Conservation (phyloP, 768 basidiomycete species). For the Phanerodontia chrysosporium region DNA sequence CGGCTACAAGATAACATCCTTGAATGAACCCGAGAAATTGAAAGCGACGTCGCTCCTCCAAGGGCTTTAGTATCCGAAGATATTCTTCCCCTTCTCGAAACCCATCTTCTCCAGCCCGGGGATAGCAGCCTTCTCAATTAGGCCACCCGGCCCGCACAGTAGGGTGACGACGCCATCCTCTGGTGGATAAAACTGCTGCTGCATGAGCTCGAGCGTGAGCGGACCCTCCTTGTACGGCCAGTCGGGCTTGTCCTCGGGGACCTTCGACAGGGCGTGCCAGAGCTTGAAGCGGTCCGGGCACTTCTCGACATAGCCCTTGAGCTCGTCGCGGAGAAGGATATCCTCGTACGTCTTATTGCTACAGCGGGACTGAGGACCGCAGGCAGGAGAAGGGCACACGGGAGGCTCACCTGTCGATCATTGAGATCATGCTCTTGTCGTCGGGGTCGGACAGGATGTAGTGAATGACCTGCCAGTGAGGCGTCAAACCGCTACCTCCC, state of each 20-base stretch:
- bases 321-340: slow-evolving; percentile 17
- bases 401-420: slow-evolving; percentile 17
- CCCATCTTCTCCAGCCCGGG: slow-evolving; percentile 19
- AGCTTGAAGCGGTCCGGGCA: slow-evolving; percentile 17
- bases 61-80: slow-evolving; percentile 16
- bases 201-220: slow-evolving; percentile 15
- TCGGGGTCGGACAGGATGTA: slow-evolving; percentile 15
- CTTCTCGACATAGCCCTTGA: slow-evolving; percentile 16
- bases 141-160: slow-evolving; percentile 19
- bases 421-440: slow-evolving; percentile 15
- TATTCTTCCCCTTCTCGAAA: slow-evolving; percentile 17
- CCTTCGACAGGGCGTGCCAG: slow-evolving; percentile 15
- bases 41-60: not conserved
- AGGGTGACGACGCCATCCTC: slow-evolving; percentile 10
- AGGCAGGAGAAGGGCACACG: too few species aligned
- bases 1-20: too few species aligned
- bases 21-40: too few species aligned
- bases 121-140: slow-evolving; percentile 20
- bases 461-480: slow-evolving; percentile 23
- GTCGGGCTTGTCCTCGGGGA: slow-evolving; percentile 4
- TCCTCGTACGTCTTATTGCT: slow-evolving; percentile 22
- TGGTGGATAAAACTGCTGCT: slow-evolving; percentile 17
- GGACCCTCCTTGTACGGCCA: slow-evolving; percentile 15
- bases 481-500: slow-evolving; percentile 20
- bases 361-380: not conserved